These are phyloP conservation scores for Parvularia atlantis DNA, from an alignment of 78 protist genomes.

Conservation along the genomic window DNA sequence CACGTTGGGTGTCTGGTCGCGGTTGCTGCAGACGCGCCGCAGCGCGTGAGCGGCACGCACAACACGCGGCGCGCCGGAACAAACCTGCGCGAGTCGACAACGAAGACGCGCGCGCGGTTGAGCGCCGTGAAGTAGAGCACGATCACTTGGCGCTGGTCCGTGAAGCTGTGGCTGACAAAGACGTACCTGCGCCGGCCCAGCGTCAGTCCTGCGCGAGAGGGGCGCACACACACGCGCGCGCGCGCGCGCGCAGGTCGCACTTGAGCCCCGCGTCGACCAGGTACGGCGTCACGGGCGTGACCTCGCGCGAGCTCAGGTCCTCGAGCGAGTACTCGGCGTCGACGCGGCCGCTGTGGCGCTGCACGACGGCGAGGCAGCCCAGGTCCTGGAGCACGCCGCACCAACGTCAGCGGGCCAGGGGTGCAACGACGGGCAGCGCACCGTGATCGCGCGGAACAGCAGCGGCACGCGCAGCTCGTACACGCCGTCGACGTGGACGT, in stretches of 20 bases:
- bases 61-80: too few species aligned
- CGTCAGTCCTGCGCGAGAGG: slow-evolving; percentile 9
- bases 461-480: slow-evolving; percentile 69
- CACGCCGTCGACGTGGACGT: slow-evolving; percentile 55
- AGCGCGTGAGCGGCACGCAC: too few species aligned
- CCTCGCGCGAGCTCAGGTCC: too few species aligned
- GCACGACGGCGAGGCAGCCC: too few species aligned
- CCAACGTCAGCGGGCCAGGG: not conserved
- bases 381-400: not conserved
- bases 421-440: slow-evolving; percentile 28
- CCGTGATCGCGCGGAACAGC: slow-evolving; percentile 45
- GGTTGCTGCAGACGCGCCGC: too few species aligned
- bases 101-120: slow-evolving; percentile 5
- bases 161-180: slow-evolving; percentile 37
- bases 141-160: slow-evolving; percentile 33
- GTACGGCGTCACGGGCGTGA: too few species aligned
- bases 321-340: too few species aligned
- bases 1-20: too few species aligned
- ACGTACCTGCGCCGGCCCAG: slow-evolving; percentile 15
- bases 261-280: too few species aligned
- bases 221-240: too few species aligned
- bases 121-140: slow-evolving; percentile 18
- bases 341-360: too few species aligned
- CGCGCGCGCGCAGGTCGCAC: too few species aligned
- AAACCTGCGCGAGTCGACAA: slow-evolving; percentile 27